Evolutionary conservation across 169 alveolate genomes (phyloP).

Genomic region (Eimeria acervulina): DNA sequence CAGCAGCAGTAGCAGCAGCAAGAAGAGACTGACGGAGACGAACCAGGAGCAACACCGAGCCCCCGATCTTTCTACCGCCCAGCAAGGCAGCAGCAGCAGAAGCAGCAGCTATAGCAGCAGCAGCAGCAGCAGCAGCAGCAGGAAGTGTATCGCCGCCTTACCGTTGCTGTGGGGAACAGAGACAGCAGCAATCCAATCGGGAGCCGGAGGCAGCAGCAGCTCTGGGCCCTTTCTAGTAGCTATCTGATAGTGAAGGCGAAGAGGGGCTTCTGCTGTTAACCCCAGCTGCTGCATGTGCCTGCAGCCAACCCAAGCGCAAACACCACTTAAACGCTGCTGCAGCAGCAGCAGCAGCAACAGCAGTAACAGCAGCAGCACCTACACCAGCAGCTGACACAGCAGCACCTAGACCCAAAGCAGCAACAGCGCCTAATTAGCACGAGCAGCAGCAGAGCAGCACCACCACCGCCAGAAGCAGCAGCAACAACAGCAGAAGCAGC

Average conservation of each 20-base stretch:
- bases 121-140: not conserved
- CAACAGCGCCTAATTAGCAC: not conserved
- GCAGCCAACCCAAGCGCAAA: no score
- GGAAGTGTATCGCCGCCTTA: not conserved
- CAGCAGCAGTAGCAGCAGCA: not conserved
- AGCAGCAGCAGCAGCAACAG: constrained; percentile 1
- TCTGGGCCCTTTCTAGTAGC: constrained; percentile 29
- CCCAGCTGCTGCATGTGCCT: constrained; percentile 70
- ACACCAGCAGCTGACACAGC: no score
- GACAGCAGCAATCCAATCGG: constrained; percentile 68
- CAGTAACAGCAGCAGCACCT: no score
- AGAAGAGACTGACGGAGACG: no score
- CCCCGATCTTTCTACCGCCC: not conserved
- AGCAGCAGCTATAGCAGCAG: not conserved
- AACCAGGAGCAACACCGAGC: not conserved
- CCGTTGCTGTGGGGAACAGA: not conserved
- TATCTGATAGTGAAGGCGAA: constrained; percentile 65
- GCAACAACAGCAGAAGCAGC: not conserved
- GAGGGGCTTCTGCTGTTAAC: constrained; percentile 63
- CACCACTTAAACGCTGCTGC: no score
- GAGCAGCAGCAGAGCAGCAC: not conserved
- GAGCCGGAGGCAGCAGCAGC: constrained; percentile 38
- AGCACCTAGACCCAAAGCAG: not conserved
- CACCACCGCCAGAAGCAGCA: no score
- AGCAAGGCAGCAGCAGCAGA: not conserved